A percentile compares a stretch with the other conserved stretches of the same genome.
Evolutionary conservation across 2,329 filamentous ascomycete genomes (phyloP).

Genomic region (Fonsecaea erecta): DNA sequence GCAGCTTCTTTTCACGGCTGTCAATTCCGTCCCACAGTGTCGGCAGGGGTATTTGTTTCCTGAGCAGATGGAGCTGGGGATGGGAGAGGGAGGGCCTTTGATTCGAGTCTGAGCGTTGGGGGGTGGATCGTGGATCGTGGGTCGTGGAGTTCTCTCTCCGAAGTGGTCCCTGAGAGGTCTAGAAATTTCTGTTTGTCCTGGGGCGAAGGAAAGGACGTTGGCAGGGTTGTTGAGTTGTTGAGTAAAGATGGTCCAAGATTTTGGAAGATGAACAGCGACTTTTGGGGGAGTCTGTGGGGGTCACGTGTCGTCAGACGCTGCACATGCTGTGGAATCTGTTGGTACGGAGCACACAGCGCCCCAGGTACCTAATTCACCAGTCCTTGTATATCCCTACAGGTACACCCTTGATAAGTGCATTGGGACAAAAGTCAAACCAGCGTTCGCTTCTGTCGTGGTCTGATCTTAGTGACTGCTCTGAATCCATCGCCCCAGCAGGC

Average conservation of each 20-base stretch:
- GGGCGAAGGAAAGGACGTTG: not conserved
- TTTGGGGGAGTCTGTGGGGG: not conserved
- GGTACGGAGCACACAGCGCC: too few species aligned
- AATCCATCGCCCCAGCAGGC: conserved; percentile 3
- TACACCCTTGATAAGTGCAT: not conserved
- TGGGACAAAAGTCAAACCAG: not conserved
- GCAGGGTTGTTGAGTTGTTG: not conserved
- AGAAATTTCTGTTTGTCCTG: not conserved
- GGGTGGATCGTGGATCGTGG: not conserved
- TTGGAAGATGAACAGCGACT: not conserved
- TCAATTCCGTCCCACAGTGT: conserved; percentile 3
- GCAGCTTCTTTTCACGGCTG: not conserved
- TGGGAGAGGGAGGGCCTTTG: not conserved
- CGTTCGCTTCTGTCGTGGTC: not conserved
- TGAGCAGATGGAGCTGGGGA: not conserved
- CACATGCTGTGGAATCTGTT: not conserved
- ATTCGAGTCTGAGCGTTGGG: not conserved
- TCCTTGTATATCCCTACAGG: not conserved
- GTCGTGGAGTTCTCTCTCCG: not conserved
- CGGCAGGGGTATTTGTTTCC: not conserved
- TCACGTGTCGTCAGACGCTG: not conserved
- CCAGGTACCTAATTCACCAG: not conserved
- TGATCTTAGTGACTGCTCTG: not conserved
- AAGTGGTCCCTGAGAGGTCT: not conserved
- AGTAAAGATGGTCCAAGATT: not conserved